A percentile compares a stretch with the other conserved stretches of the same genome.
Evolutionary conservation across 331 rosid species (phyloP).

Genomic region (Saraca asoca): DNA sequence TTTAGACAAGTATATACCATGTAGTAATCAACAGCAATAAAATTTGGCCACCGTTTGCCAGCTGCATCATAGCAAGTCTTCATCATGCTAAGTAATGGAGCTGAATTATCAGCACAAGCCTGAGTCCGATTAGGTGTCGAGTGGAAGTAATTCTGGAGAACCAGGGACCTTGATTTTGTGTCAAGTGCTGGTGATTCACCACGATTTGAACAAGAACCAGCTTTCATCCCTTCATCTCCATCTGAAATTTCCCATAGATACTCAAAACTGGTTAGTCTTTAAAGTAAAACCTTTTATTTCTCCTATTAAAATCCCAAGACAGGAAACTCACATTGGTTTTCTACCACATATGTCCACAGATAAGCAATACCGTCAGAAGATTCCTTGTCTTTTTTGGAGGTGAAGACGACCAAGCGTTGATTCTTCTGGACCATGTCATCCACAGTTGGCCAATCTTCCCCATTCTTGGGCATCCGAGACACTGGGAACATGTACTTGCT

Average conservation of each 20-base stretch:
- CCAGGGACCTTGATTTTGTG: slow-evolving; percentile 60
- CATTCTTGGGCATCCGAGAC: slow-evolving; percentile 70
- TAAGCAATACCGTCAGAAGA: slow-evolving; percentile 86
- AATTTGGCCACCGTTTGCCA: slow-evolving; percentile 86
- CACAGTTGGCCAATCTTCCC: slow-evolving; percentile 79
- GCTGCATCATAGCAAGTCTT: slow-evolving; percentile 70
- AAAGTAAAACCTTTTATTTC: background rate
- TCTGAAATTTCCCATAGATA: slow-evolving; percentile 47
- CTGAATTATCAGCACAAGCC: slow-evolving; percentile 75
- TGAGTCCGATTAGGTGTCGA: slow-evolving; percentile 56
- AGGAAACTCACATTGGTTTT: slow-evolving; percentile 74
- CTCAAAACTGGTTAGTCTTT: slow-evolving; percentile 7
- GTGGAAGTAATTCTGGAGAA: slow-evolving; percentile 68
- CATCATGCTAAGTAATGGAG: slow-evolving; percentile 53
- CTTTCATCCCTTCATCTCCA: slow-evolving; percentile 76
- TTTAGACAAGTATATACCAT: slow-evolving; percentile 43
- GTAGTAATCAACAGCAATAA: slow-evolving; percentile 90
- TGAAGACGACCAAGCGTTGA: slow-evolving; percentile 77
- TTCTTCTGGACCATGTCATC: slow-evolving; percentile 80
- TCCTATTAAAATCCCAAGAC: background rate
- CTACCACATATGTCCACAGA: slow-evolving; percentile 76
- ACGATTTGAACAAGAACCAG: slow-evolving; percentile 75
- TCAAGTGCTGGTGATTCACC: slow-evolving; percentile 69
- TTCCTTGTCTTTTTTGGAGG: slow-evolving; percentile 72
- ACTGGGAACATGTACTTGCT: slow-evolving; percentile 61